Conservation (phyloP, 2,329 filamentous ascomycete species). For the Hypoxylon sp. region DNA sequence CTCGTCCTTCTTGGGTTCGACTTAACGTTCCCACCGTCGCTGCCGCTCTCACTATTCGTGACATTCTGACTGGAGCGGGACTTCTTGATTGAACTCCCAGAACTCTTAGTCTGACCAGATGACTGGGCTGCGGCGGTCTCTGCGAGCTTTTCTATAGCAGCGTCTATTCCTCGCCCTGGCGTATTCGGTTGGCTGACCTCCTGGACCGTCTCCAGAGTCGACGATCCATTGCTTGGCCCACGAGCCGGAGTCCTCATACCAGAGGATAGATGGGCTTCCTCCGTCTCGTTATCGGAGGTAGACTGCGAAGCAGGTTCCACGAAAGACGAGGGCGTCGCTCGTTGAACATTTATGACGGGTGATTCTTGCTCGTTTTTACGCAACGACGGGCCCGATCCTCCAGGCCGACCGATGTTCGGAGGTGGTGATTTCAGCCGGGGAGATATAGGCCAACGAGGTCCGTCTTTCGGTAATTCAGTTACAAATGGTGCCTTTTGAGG, state of each 20-base stretch:
- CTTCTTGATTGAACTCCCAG: slow-evolving; percentile 60
- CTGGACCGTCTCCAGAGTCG: slow-evolving; percentile 89
- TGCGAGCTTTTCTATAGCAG: slow-evolving; percentile 66
- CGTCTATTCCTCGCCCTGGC: slow-evolving; percentile 66
- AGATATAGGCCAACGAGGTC: slow-evolving; percentile 82
- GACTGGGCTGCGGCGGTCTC: slow-evolving; percentile 64
- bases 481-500: slow-evolving; percentile 73
- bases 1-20: slow-evolving; percentile 60
- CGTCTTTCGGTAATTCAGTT: slow-evolving; percentile 67
- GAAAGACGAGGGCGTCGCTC: slow-evolving; percentile 64
- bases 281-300: slow-evolving; percentile 67
- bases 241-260: slow-evolving; percentile 74
- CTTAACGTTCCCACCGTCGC: slow-evolving; percentile 73
- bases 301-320: slow-evolving; percentile 57
- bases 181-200: slow-evolving; percentile 86
- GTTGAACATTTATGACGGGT: slow-evolving; percentile 68
- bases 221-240: slow-evolving; percentile 70
- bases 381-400: slow-evolving; percentile 45
- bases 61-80: slow-evolving; percentile 64
- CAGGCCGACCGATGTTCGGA: slow-evolving; percentile 66
- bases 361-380: slow-evolving; percentile 66
- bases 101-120: slow-evolving; percentile 55
- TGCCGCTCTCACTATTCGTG: slow-evolving; percentile 71
- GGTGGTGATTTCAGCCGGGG: slow-evolving; percentile 84
- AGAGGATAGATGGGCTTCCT: slow-evolving; percentile 65